Evolutionary conservation across 805 yeast genomes (phyloP).

Genomic region (Metschnikowia dekortorum): DNA sequence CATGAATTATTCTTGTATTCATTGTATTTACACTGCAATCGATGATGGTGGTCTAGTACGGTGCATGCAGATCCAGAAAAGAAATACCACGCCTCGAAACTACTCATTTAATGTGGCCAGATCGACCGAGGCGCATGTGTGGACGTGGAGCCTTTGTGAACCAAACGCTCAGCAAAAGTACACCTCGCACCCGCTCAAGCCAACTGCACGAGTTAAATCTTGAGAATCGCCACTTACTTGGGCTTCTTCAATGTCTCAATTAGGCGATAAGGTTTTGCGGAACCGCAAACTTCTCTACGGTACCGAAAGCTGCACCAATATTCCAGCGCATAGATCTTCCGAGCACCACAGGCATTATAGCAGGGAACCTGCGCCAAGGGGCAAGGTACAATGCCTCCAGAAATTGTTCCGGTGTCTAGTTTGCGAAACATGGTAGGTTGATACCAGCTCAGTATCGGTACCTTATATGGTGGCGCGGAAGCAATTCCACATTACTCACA

Average conservation of each 20-base stretch:
- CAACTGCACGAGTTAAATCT: neutral
- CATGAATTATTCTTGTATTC: neutral
- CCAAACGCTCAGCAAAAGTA: neutral
- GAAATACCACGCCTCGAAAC: no score
- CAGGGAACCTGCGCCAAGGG: neutral
- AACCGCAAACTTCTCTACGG: neutral
- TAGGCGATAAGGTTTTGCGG: slow-evolving; percentile 3
- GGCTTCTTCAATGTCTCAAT: neutral
- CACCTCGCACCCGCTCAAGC: neutral
- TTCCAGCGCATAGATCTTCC: neutral
- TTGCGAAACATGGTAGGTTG: neutral
- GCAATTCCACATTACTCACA: no score
- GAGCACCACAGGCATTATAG: neutral
- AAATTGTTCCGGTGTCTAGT: neutral
- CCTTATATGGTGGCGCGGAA: no score
- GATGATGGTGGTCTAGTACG: neutral
- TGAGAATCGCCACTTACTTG: neutral
- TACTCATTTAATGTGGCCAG: no score
- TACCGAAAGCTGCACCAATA: neutral
- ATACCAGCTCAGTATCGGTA: no score
- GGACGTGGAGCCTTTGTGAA: neutral
- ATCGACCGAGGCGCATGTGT: neutral
- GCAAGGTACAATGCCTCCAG: neutral
- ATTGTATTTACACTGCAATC: neutral
- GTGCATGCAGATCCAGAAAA: no score